Conservation (phyloP, 2,329 filamentous ascomycete genomes). For the Orbilia blumenaviensis region DNA sequence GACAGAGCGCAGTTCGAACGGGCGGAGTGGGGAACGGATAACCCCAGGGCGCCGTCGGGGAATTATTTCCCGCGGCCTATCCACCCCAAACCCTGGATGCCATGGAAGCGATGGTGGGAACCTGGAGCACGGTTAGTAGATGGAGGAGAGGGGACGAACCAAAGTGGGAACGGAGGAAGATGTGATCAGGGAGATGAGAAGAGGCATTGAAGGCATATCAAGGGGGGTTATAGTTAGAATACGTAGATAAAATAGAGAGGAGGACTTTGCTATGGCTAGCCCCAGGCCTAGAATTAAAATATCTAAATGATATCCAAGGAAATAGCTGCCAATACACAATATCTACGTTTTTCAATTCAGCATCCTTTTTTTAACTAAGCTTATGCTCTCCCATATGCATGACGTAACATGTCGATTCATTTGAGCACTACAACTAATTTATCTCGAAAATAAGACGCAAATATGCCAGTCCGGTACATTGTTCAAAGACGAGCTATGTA, state of each 20-base stretch:
- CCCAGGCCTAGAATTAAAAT: too few relatives aligned
- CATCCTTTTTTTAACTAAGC: too few relatives aligned
- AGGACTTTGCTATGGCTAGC: background rate
- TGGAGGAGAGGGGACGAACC: slow-evolving; percentile 64
- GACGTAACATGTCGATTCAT: too few relatives aligned
- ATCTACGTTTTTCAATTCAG: too few relatives aligned
- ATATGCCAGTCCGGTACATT: too few relatives aligned
- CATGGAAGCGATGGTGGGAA: slow-evolving; percentile 61
- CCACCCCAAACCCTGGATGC: slow-evolving; percentile 58
- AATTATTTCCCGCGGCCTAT: slow-evolving; percentile 58
- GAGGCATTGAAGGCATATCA: background rate
- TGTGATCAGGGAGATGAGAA: slow-evolving; percentile 59
- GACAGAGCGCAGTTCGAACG: slow-evolving; percentile 61
- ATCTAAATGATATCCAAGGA: too few relatives aligned
- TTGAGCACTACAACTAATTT: too few relatives aligned
- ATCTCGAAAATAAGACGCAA: too few relatives aligned
- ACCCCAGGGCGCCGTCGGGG: slow-evolving; percentile 16
- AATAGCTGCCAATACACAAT: too few relatives aligned
- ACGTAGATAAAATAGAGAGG: background rate
- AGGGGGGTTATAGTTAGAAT: background rate
- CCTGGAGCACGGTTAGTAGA: slow-evolving; percentile 62
- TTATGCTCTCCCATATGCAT: too few relatives aligned
- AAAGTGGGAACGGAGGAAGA: slow-evolving; percentile 62
- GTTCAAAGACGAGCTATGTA: too few relatives aligned
- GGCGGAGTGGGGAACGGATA: slow-evolving; percentile 62